phyloP scores from a whole-genome alignment of 2,329 filamentous ascomycete species.

The Epichloe typhina region DNA sequence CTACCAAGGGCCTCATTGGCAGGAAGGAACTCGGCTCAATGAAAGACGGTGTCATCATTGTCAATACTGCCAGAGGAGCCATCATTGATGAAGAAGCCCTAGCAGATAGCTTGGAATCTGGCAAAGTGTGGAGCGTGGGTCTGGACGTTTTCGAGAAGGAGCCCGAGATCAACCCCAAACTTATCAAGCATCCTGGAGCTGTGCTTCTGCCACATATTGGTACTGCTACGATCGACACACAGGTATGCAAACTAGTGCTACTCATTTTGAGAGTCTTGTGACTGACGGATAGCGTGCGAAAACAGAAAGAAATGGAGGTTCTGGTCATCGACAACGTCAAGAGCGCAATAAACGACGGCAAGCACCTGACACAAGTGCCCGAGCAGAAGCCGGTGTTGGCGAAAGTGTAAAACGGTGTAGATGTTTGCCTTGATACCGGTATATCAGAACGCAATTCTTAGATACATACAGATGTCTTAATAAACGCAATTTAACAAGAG shows the following conservation, averaged over 20 bases:
- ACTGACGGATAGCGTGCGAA: too few relatives aligned
- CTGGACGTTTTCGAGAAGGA: constrained; percentile 46
- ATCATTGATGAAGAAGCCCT: constrained; percentile 43
- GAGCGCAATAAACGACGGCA: constrained; percentile 17
- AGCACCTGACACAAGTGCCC: constrained; percentile 8
- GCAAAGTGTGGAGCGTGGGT: constrained; percentile 39
- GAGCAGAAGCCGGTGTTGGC: constrained; percentile 4
- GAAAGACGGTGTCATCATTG: constrained; percentile 42
- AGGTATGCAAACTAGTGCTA: constrained; percentile 4
- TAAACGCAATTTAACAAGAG: neutral
- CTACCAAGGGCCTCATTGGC: constrained; percentile 39
- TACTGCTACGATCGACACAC: constrained; percentile 45
- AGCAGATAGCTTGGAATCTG: constrained; percentile 36
- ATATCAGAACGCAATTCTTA: neutral
- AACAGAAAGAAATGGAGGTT: constrained; percentile 14
- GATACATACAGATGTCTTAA: neutral
- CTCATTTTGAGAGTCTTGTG: too few relatives aligned
- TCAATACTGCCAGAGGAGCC: constrained; percentile 45
- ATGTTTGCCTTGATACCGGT: neutral
- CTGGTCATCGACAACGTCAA: constrained; percentile 18
- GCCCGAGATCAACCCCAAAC: constrained; percentile 46
- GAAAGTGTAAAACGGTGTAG: neutral
- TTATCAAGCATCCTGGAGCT: constrained; percentile 45
- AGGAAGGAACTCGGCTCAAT: constrained; percentile 35
- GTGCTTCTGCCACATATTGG: constrained; percentile 56